These are phyloP conservation scores for Myriangium duriaei DNA, from an alignment of 2,329 filamentous ascomycete species.

Conservation along the genomic window DNA sequence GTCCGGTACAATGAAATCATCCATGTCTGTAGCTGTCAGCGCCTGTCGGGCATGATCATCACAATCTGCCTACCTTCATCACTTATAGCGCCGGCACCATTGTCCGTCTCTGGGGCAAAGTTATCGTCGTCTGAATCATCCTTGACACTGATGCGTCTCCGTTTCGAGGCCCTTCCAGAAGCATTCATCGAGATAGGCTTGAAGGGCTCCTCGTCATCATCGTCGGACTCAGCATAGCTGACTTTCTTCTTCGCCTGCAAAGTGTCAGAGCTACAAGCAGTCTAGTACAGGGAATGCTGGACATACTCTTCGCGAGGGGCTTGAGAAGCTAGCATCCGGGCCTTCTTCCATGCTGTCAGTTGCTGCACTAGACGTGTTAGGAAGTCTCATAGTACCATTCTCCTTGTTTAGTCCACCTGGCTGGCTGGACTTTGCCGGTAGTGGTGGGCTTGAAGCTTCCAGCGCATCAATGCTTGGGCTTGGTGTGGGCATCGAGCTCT, in stretches of 20 bases:
- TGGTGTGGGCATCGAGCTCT: conserved; percentile 46
- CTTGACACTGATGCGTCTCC: conserved; percentile 50
- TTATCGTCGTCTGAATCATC: conserved; percentile 52
- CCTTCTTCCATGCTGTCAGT: conserved; percentile 30
- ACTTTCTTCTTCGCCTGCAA: conserved; percentile 49
- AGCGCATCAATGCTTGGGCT: conserved; percentile 69
- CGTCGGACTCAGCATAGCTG: conserved; percentile 77
- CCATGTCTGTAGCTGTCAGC: conserved; percentile 42
- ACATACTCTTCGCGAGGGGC: conserved; percentile 65
- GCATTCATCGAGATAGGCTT: conserved; percentile 36
- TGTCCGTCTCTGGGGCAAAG: conserved; percentile 43
- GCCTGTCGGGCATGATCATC: not conserved
- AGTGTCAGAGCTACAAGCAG: not conserved
- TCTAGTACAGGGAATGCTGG: not conserved
- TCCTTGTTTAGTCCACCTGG: conserved; percentile 39
- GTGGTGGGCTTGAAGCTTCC: conserved; percentile 60
- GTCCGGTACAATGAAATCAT: conserved; percentile 78
- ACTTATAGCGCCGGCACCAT: conserved; percentile 44
- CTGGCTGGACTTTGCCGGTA: conserved; percentile 38
- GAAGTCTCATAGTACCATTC: conserved; percentile 34
- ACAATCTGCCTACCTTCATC: conserved; percentile 1
- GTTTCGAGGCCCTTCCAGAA: conserved; percentile 38
- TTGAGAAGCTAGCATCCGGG: conserved; percentile 43
- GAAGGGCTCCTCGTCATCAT: conserved; percentile 62
- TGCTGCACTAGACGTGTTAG: conserved; percentile 29